Evolutionary conservation across 805 yeast species (phyloP).

Genomic region (Ogataea nakhonphanomensis): DNA sequence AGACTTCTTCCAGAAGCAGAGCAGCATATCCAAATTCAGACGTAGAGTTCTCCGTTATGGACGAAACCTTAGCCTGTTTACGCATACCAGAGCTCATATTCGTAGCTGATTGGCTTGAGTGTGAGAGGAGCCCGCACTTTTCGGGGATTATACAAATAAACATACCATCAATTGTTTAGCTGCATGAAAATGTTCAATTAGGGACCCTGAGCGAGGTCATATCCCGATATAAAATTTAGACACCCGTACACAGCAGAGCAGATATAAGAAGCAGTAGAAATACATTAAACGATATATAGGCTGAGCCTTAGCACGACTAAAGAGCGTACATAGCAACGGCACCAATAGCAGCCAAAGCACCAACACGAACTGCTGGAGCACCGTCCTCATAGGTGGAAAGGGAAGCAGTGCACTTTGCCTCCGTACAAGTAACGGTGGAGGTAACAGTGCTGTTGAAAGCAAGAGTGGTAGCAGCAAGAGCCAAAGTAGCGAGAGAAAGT

Average conservation of each 20-base stretch:
- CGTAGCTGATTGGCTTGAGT: no score
- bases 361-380: conserved; percentile 26
- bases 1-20: neutral
- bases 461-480: conserved; percentile 16
- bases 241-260: neutral
- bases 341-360: conserved; percentile 27
- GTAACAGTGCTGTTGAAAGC: conserved; percentile 19
- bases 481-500: conserved; percentile 14
- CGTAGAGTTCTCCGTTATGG: neutral
- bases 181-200: neutral
- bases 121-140: no score
- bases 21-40: neutral
- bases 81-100: no score
- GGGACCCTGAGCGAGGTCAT: neutral
- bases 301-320: conserved; percentile 6
- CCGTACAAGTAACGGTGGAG: conserved; percentile 19
- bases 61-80: neutral
- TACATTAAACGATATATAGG: neutral
- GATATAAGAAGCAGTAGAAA: neutral
- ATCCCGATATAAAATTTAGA: no score
- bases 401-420: conserved; percentile 15
- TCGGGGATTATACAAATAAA: no score
- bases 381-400: conserved; percentile 21
- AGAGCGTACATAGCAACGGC: conserved; percentile 28
- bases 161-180: no score